These are phyloP conservation scores for Nadsonia commutata DNA, from an alignment of 1,139 yeast species.

Conservation along the genomic window DNA sequence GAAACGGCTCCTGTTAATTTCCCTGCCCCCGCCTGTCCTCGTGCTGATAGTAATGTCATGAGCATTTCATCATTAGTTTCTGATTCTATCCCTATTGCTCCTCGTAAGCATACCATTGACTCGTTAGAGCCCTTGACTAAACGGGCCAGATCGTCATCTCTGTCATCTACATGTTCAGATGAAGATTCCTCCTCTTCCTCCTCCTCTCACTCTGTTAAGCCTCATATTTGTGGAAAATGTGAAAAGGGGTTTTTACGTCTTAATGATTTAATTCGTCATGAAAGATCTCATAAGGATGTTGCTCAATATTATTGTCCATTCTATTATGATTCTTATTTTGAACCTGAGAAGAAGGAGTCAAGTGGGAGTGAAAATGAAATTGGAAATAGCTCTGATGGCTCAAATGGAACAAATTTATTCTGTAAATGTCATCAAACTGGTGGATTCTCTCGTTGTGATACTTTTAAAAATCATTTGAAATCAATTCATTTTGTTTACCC, in stretches of 20 bases:
- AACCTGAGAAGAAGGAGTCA: background rate
- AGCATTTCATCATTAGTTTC: background rate
- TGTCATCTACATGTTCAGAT: background rate
- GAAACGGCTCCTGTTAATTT: no score
- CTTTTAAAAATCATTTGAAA: conserved; percentile 86
- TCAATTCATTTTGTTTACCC: conserved; percentile 88
- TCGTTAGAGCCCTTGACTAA: background rate
- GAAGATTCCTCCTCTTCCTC: background rate
- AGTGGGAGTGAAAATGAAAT: background rate
- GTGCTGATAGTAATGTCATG: background rate
- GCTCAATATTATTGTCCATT: conserved; percentile 24
- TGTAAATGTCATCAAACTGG: conserved; percentile 68
- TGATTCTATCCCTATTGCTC: background rate
- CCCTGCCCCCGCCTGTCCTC: conserved; percentile 1
- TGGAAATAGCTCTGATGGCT: background rate
- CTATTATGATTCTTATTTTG: conserved; percentile 7
- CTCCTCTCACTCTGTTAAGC: conserved; percentile 18
- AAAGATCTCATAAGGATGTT: conserved; percentile 47
- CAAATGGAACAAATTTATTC: background rate
- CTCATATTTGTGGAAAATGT: conserved; percentile 66
- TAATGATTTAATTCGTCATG: conserved; percentile 72
- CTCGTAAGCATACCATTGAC: background rate
- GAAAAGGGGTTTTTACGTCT: conserved; percentile 77
- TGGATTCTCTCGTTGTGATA: conserved; percentile 89
- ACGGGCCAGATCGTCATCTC: background rate